Evolutionary conservation across 345 rosid genomes (phyloP), one percentile per base, ranked within the genome.

Genomic region (Triadica sebifera): DNA sequence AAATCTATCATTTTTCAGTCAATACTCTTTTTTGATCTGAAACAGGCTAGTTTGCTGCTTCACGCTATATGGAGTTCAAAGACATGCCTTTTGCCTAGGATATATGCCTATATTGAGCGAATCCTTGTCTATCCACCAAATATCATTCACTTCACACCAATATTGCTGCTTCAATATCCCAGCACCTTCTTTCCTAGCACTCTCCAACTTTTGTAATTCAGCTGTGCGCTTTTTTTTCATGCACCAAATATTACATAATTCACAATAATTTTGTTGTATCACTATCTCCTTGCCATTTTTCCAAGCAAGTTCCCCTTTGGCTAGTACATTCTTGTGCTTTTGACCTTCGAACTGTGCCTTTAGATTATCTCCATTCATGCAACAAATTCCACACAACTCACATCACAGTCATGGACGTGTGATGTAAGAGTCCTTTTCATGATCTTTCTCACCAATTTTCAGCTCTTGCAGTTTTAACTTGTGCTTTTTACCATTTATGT

Each of bases 401-500:
- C 82, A 79, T 47, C 69, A n/a, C 1, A 20, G 9, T 17, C 68
- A 43, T 17, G 22, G 57, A 12, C 68, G 62, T 56, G n/a, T 69
- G 22, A 43, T 63, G 49, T 46, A 24, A 62, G 6, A 13, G 19
- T 9, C 12, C 4, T 67, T 41, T 5, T 6, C 66, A 25, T 38
- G 20, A 46, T 60, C 43, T 53, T 39, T 39, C 46, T 39, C 4
- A 60, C 46, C 60, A 20, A 59, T 25, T 38, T 53, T 55, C 73
- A 75, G 17, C 51, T 65, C 76, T 22, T 52, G 38, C 16, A 37
- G 20, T 56, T 78, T 78, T 43, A 45, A 43, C 69, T 65, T 46
- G 78, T 83, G 83, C 65, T 65, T 83, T 49, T 41, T 64, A 39
- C 86, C 78, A 8, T 39, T 9, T 51, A 72, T 8, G 70, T 78